Evolutionary conservation across 257 asterid genomes (phyloP), one percentile per base, ranked within the genome.

Genomic region (Solanum gandarillasii): DNA sequence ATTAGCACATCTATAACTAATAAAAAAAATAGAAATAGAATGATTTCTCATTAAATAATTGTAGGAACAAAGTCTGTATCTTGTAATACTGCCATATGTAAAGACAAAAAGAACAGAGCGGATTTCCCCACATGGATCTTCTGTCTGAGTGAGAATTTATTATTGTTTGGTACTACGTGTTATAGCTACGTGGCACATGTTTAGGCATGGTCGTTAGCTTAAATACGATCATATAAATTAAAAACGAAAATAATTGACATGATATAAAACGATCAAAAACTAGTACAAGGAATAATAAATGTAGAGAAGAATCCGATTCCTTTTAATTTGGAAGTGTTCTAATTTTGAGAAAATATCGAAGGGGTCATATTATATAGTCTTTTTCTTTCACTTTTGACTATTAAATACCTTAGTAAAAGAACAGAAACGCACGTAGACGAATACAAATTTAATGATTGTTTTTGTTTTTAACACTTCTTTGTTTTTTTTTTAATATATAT

Each of bases 131-230:
- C 87, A 84, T 34, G 10, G 43, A 67, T 34, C 35, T 67, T 60
- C 75, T 67, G 29, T 58, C 4, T n/a, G 12, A 76, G 1, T 58
- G 73, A 74, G 65, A 85, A 75, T 31, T 35, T 38, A 7, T 38
- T 38, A 6, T 76, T 35, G 31, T 38, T 76, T 5, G 73, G 18
- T 67, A 46, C 14, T 89, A 11, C 78, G 71, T 68, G 83, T 73
- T 68, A 62, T 35, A 55, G 78, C 74, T 62, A 90, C 78, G 89
- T 88, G 91, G 89, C 91, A 85, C 91, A 86, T 67, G 84, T 70
- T 72, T 73, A 43, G 87, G 86, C 89, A 88, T 74, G 89, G 86
- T 85, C 4, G 23, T 8, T 11, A 46, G 25, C 43, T 2, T 52
- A 52, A 52, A 2, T 55, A 18, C 9, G 1, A 48, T 55, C 11